Conservation (phyloP, 768 basidiomycete species). For the Strobilomyces dryophilus region DNA sequence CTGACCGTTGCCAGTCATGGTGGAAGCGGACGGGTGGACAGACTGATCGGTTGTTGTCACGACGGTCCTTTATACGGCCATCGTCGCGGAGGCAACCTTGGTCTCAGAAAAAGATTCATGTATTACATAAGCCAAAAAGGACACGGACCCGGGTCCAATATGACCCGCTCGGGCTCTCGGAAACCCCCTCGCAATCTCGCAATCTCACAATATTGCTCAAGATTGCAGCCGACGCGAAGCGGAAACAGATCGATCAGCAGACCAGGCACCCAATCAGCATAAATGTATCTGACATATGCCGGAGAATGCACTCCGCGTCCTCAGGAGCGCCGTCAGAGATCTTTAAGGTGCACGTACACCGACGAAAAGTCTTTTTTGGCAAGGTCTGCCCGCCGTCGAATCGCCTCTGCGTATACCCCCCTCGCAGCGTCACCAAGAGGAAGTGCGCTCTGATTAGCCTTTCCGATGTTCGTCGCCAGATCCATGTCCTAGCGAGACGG, state of each 20-base stretch:
- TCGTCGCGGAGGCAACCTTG: slow-evolving; percentile 23
- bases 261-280: slow-evolving; percentile 13
- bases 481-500: slow-evolving; percentile 66
- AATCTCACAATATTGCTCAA: background rate
- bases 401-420: slow-evolving; percentile 54
- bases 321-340: background rate
- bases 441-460: slow-evolving; percentile 43
- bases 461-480: slow-evolving; percentile 65
- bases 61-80: slow-evolving; percentile 22
- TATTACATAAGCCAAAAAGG: slow-evolving; percentile 18
- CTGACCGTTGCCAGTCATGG: slow-evolving; percentile 32
- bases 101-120: background rate
- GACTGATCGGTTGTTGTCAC: slow-evolving; percentile 24
- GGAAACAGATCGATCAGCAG: background rate
- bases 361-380: slow-evolving; percentile 76
- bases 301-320: background rate
- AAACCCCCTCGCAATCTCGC: background rate
- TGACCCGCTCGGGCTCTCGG: background rate
- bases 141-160: background rate
- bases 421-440: slow-evolving; percentile 66
- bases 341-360: slow-evolving; percentile 63
- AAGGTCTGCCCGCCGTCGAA: slow-evolving; percentile 53
- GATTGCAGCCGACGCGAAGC: background rate
- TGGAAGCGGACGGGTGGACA: slow-evolving; percentile 5
- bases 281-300: slow-evolving; percentile 1